phyloP scores from a whole-genome alignment of 2,329 filamentous ascomycete genomes.

The Epichloe elymi region DNA sequence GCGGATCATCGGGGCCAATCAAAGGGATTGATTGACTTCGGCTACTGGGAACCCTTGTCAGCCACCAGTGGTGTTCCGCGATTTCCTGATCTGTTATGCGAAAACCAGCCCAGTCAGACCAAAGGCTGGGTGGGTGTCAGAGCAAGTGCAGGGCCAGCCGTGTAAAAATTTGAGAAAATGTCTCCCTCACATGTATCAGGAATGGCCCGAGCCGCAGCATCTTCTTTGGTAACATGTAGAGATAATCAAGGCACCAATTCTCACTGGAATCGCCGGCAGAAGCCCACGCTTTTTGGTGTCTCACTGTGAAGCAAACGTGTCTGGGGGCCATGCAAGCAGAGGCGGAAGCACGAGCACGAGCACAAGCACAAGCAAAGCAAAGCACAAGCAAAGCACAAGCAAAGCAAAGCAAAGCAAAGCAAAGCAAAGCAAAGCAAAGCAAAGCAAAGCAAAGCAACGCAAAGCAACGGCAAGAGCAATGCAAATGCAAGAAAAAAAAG shows the following conservation, averaged over 20 bases:
- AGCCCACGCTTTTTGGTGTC: too few relatives aligned
- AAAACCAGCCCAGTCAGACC: too few relatives aligned
- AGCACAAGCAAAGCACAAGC: not conserved
- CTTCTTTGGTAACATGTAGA: not conserved
- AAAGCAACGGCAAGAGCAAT: slow-evolving; percentile 2
- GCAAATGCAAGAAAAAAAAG: not conserved
- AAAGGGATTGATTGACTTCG: too few relatives aligned
- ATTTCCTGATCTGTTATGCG: too few relatives aligned
- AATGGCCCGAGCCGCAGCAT: not conserved
- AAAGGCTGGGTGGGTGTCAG: too few relatives aligned
- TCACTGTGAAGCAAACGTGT: not conserved
- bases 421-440: not conserved
- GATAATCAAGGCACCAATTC: too few relatives aligned
- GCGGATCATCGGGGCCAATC: too few relatives aligned
- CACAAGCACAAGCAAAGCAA: not conserved
- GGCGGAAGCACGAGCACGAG: not conserved
- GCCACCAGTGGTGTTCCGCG: too few relatives aligned
- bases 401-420: too few relatives aligned
- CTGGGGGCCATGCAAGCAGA: not conserved
- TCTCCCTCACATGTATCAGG: not conserved
- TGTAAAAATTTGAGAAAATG: not conserved
- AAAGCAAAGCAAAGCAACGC: not conserved
- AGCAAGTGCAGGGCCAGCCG: not conserved
- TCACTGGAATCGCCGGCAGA: too few relatives aligned
- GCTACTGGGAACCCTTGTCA: too few relatives aligned